Conservation (phyloP, 495 filamentous ascomycete genomes). For the Neurospora sp. region DNA sequence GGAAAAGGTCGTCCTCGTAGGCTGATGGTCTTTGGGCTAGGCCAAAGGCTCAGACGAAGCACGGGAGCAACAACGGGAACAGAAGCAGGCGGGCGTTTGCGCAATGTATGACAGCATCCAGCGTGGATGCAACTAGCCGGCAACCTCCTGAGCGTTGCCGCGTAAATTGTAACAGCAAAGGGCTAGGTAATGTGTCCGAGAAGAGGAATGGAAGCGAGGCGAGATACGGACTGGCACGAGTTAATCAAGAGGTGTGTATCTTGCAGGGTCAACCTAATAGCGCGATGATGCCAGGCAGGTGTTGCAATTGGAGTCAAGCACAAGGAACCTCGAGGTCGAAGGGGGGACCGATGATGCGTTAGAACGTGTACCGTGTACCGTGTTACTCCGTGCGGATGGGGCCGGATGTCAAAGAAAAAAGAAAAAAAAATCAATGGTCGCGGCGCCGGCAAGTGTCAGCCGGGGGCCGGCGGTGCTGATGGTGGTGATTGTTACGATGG, state of each 20-base stretch:
- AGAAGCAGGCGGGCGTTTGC: conserved; percentile 15
- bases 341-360: background rate
- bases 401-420: background rate
- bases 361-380: background rate
- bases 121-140: conserved; percentile 21
- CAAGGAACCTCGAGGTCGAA: background rate
- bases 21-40: background rate
- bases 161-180: background rate
- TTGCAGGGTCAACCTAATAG: background rate
- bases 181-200: background rate
- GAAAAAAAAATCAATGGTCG: background rate
- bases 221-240: background rate
- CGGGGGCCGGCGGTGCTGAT: background rate
- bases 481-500: background rate
- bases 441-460: background rate
- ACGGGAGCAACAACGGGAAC: background rate
- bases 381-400: background rate
- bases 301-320: background rate
- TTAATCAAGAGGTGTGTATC: background rate
- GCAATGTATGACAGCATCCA: conserved; percentile 20
- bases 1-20: background rate
- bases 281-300: background rate
- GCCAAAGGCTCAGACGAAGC: background rate
- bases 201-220: background rate
- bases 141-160: background rate